Evolutionary conservation across 108 stramenopile genomes (phyloP).

Genomic region (Fragilariopsis cylindrus): DNA sequence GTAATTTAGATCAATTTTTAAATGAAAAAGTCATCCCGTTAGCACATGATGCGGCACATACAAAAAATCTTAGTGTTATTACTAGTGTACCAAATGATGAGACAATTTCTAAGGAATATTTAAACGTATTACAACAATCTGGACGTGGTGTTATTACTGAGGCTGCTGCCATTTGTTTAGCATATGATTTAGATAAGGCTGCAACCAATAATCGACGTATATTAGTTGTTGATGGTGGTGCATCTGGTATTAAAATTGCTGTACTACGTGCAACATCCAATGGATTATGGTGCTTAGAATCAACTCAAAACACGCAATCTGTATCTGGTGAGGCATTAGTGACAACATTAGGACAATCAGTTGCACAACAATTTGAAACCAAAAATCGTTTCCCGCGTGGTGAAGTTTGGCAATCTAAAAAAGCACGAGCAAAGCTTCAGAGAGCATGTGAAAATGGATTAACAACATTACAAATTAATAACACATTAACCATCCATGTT

Average conservation of each 20-base stretch:
- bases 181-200: conserved; percentile 20
- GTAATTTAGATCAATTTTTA: conserved; percentile 17
- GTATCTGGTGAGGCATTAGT: conserved; percentile 30
- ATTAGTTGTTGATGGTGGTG: conserved; percentile 72
- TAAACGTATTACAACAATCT: conserved; percentile 18
- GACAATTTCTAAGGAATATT: conserved; percentile 1
- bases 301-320: conserved; percentile 19
- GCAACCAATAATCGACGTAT: conserved; percentile 34
- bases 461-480: conserved; percentile 54
- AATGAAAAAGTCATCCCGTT: conserved; percentile 20
- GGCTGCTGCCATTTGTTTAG: conserved; percentile 34
- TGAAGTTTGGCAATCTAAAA: conserved; percentile 64
- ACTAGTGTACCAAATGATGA: conserved; percentile 29
- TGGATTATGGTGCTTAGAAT: conserved; percentile 26
- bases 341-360: conserved; percentile 47
- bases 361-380: conserved; percentile 75
- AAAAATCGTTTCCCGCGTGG: conserved; percentile 52
- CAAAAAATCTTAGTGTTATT: conserved; percentile 32
- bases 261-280: conserved; percentile 1
- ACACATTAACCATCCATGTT: conserved; percentile 59
- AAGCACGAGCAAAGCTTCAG: conserved; percentile 62
- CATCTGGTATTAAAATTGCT: conserved; percentile 66
- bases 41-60: conserved; percentile 35
- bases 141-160: conserved; percentile 36
- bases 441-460: conserved; percentile 66